Base-by-base conservation (phyloP, 23 red algal genomes). In the Gracilaria domingensis region DNA sequence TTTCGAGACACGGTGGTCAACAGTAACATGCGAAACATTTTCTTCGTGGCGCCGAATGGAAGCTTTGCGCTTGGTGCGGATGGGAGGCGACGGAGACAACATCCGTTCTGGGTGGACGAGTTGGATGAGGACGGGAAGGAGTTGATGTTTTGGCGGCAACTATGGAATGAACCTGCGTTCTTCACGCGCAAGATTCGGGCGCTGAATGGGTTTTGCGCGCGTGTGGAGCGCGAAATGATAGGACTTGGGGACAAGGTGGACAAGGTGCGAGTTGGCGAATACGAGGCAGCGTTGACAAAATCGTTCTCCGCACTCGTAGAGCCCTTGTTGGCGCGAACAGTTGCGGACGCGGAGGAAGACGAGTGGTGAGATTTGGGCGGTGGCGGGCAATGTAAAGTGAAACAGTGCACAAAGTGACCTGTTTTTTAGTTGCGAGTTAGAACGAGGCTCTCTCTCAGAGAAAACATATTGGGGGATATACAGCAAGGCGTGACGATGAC, bases 61-160 rank as follows among this genome's bases (percentile, higher is more conserved):
- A 87, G 84, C 61, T 87, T 87, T 71, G 84, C 84, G 44, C 66
- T 87, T 20, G 84, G 84, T 11, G 40, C 65, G 84, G 84, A 87
- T 23, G 84, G 84, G 0, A 53, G 58, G 47, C 13, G 84, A 71
- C 69, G 62, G 45, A 47, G 84, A 76, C 94, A 96, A 49, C 94
- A 96, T 45, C 94, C 94, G 14, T 93, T 91, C 58, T 89, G 72
- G 24, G 85, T 92, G 49, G 94, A 96, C 58, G 94, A 96, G 40
- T 28, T 37, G 50, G 90, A 86, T 26, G 81, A 75, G n/a, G 69
- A 78, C 36, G 54, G 80, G 2, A 59, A 34, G 32, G 50, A 60
- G 28, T 65, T 87, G 24, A 48, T 77, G 72, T 87, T 87, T 87
- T 73, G 84, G 84, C 66, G 21, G 25, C 62, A 32, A 26, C 8